Base-by-base conservation (phyloP, 129 eudicot genomes). In the Flaveria linearis region DNA sequence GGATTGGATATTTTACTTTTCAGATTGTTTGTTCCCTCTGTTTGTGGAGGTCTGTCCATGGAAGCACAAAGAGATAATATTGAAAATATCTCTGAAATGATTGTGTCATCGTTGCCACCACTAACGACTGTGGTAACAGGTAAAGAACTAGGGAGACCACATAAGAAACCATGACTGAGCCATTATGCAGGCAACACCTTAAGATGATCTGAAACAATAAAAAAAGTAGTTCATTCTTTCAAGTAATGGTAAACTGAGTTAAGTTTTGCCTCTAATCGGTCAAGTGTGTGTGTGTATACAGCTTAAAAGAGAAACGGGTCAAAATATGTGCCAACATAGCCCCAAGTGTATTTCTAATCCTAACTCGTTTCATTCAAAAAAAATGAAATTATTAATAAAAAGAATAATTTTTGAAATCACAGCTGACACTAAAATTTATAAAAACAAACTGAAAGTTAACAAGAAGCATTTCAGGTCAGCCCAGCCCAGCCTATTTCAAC, bases 131-230 rank as follows among this genome's bases (percentile, higher is more conserved):
- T 94, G 3, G 87, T 73, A 65, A 12, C 15, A 47, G 98, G 98
- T 69, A 93, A 85, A 22, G 93, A 87, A 76, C 96, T 90, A n/a
- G 98, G 97, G 17, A 93, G 82, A 28, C 98, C 98, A 75, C 98
- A 93, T 22, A 93, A 87, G 47, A 93, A 80, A 75, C 83, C 87
- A 9, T 72, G 47, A 88, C 82, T 65, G 85, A 79, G 69, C 74
- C 81, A 78, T 77, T 87, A 55, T 87, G 88, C 82, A 93, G 80
- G 84, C 93, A 93, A 76, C 97, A 93, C 81, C 98, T 86, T 67
- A 88, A 73, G 47, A 93, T 74, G 42, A 93, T 85, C 98, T 93
- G 98, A 82, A 83, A 82, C 25, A 80, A 9, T 26, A 70, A 64
- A 75, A 62, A 9, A 60, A 70, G 6, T 22, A 47, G 42, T 9